Evolutionary conservation across 257 asterid genomes (phyloP).

Genomic region (Oldenlandia corymbosa): DNA sequence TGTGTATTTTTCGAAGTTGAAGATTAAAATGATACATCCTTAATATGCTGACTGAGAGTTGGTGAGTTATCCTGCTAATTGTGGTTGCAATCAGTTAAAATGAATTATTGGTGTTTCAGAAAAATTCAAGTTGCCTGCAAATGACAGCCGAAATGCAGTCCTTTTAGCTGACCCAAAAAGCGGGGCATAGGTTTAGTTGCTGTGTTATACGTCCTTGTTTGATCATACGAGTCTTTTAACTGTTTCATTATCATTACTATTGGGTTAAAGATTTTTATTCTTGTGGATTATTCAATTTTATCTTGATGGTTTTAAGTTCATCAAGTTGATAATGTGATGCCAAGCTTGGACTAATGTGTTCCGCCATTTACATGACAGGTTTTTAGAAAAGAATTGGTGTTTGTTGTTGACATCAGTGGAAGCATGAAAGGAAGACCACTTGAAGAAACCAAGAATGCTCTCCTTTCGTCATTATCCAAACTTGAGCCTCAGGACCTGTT

Average conservation of each 20-base stretch:
- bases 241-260: no score
- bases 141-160: no score
- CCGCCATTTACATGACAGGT: constrained; percentile 21
- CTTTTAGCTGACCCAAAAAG: no score
- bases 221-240: no score
- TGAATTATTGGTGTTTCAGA: not conserved
- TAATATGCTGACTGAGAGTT: not conserved
- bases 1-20: not conserved
- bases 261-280: no score
- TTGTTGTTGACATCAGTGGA: constrained; percentile 45
- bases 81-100: not conserved
- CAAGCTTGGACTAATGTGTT: constrained; percentile 8
- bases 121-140: no score
- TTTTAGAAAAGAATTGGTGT: constrained; percentile 37
- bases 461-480: constrained; percentile 31
- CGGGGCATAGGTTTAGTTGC: no score
- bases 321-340: not conserved
- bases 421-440: constrained; percentile 41
- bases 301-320: not conserved
- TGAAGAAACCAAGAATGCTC: constrained; percentile 38
- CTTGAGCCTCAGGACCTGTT: constrained; percentile 35
- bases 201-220: no score
- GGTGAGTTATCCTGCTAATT: not conserved
- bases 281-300: not conserved
- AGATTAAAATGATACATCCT: not conserved